Conservation (phyloP, 495 filamentous ascomycete species). For the Penicillium pulvis region DNA sequence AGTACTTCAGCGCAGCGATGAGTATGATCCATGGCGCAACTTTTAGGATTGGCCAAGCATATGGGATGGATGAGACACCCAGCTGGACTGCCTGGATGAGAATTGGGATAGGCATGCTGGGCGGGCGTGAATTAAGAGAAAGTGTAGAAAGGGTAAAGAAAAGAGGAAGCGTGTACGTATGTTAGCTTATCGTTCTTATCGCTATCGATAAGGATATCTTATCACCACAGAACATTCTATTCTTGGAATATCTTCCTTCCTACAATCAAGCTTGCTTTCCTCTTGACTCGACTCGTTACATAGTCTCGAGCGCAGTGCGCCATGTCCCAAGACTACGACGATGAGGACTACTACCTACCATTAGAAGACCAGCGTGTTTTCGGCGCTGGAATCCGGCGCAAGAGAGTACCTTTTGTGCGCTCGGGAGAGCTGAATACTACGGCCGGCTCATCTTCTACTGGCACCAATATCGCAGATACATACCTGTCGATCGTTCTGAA, state of each 20-base stretch:
- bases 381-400: slow-evolving; percentile 74
- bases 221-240: slow-evolving; percentile 17
- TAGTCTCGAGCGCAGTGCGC: slow-evolving; percentile 9
- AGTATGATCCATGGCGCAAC: slow-evolving; percentile 56
- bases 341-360: slow-evolving; percentile 66
- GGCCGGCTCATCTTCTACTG: slow-evolving; percentile 30
- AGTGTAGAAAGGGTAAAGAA: slow-evolving; percentile 10
- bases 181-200: slow-evolving; percentile 23
- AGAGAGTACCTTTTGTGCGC: slow-evolving; percentile 79
- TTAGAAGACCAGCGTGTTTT: slow-evolving; percentile 76
- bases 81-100: slow-evolving; percentile 60
- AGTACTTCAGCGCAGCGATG: slow-evolving; percentile 72
- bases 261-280: not conserved
- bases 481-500: slow-evolving; percentile 74
- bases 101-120: slow-evolving; percentile 78
- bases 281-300: not conserved
- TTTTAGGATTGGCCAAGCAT: slow-evolving; percentile 61
- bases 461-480: slow-evolving; percentile 58
- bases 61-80: slow-evolving; percentile 69
- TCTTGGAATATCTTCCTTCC: slow-evolving; percentile 2
- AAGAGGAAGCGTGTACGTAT: slow-evolving; percentile 20
- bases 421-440: slow-evolving; percentile 57
- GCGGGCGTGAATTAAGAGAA: slow-evolving; percentile 9
- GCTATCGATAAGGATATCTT: slow-evolving; percentile 16
- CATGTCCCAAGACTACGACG: slow-evolving; percentile 34